Conservation (phyloP, 805 yeast genomes). For the Starmerella bombicola region DNA sequence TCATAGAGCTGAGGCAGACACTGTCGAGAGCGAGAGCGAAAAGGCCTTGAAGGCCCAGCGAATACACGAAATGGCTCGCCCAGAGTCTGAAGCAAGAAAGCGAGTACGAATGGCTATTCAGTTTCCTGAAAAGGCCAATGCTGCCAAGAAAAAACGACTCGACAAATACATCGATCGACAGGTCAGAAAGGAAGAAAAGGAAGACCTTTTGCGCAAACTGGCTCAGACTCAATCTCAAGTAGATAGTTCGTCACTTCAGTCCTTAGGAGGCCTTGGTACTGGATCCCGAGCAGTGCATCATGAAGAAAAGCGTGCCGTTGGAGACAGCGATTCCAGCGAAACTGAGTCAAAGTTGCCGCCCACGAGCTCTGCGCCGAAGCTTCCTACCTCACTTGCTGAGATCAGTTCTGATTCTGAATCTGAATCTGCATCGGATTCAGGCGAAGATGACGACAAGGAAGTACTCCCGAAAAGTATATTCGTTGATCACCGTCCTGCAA, state of each 20-base stretch:
- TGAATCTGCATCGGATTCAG: not conserved
- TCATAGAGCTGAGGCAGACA: constrained; percentile 25
- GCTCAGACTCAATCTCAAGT: constrained; percentile 39
- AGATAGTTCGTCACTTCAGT: constrained; percentile 56
- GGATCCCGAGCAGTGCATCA: constrained; percentile 38
- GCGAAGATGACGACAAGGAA: not conserved
- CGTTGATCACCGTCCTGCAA: constrained; percentile 45
- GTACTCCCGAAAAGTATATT: constrained; percentile 30
- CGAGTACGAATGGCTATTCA: constrained; percentile 19
- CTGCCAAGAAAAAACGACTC: constrained; percentile 59
- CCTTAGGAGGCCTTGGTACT: constrained; percentile 76
- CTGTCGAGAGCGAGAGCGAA: constrained; percentile 8
- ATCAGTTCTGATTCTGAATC: constrained; percentile 1
- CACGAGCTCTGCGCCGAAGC: not conserved
- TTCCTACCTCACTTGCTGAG: not conserved
- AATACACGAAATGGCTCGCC: constrained; percentile 16
- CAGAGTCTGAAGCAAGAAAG: constrained; percentile 19
- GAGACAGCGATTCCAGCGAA: constrained; percentile 52
- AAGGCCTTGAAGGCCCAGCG: constrained; percentile 4
- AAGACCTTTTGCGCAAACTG: constrained; percentile 58
- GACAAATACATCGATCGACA: constrained; percentile 62
- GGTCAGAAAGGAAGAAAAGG: constrained; percentile 48
- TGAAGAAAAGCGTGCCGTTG: constrained; percentile 66
- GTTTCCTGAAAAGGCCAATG: constrained; percentile 46
- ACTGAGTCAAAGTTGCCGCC: constrained; percentile 34